Base-by-base conservation (phyloP, 305 asterid species). In the Ruellia speciosa region DNA sequence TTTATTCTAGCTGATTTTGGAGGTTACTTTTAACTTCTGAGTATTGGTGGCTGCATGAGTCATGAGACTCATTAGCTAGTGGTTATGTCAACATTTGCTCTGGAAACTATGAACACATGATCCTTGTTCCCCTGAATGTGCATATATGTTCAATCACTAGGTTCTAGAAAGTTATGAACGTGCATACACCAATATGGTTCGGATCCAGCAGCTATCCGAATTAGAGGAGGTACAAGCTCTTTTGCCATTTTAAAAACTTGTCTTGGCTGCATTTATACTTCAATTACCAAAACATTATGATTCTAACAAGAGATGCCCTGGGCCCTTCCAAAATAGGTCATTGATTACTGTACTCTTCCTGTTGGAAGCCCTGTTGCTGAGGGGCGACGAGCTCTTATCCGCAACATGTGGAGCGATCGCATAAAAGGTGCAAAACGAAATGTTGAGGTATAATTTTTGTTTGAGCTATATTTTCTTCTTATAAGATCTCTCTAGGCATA, bases 111-210 rank as follows among this genome's bases (percentile, higher is more conserved):
- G 31, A 24, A 24, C 31, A 24, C 4, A 4, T 24, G 31, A 4
- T 24, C 31, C 4, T 24, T 2, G 31, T 24, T 24, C 31, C 4
- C 4, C 31, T 52, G 18, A 64, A 40, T 61, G 16, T 18, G 49
- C 66, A 0, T 12, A 15, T 43, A 12, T 43, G 50, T 54, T 64
- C 54, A n/a, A 19, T 58, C 60, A 16, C 20, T 72, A 93, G 99
- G 99, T 89, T 76, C 95, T 93, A 62, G 99, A 92, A 75, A 93
- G 99, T 74, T 93, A 93, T 77, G 99, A 93, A 18, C 96, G 99
- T 67, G 96, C 96, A 59, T 93, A 93, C 76, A 84, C 73, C 86
- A 93, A 93, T 77, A 86, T 89, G 97, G 97, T 93, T 66, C 96
- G 99, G 59, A 85, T 89, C 75, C 99, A 89, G 79, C 95, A 93